A percentile compares a stretch with the other conserved stretches of the same genome.
Evolutionary conservation across 495 filamentous ascomycete species (phyloP).

Genomic region (Parachaetomium inaequale): DNA sequence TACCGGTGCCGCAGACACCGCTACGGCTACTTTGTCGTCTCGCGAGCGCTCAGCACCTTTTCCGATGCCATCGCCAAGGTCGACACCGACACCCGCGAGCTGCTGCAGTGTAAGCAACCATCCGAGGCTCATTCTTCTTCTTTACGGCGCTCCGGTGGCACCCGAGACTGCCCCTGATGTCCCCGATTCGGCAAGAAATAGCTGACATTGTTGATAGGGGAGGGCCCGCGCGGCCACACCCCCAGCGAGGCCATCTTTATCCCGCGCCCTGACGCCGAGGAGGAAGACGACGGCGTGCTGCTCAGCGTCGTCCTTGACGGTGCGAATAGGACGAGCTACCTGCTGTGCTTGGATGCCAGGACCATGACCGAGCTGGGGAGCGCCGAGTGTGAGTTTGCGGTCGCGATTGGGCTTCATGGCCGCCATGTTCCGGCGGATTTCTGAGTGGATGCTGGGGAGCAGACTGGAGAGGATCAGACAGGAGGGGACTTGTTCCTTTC

Average conservation of each 20-base stretch:
- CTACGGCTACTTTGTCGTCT: conserved; percentile 60
- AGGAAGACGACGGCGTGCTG: conserved; percentile 66
- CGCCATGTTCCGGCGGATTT: conserved; percentile 42
- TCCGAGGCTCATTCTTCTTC: too few relatives aligned
- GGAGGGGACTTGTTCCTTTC: too few relatives aligned
- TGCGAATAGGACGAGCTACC: conserved; percentile 56
- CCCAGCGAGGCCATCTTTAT: conserved; percentile 76
- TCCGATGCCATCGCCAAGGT: conserved; percentile 67
- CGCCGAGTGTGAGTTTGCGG: conserved; percentile 57
- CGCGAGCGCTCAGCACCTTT: conserved; percentile 57
- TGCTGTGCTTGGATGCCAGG: conserved; percentile 65
- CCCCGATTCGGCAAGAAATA: too few relatives aligned
- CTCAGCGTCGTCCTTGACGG: conserved; percentile 72
- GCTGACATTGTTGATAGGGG: too few relatives aligned
- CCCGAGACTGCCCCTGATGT: too few relatives aligned
- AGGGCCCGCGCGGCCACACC: conserved; percentile 54
- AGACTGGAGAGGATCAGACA: too few relatives aligned
- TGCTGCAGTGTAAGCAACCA: too few relatives aligned
- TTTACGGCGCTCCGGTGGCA: too few relatives aligned
- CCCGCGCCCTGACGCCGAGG: conserved; percentile 43
- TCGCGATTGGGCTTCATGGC: conserved; percentile 74
- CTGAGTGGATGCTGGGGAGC: too few relatives aligned
- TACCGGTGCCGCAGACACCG: conserved; percentile 53
- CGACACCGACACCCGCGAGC: conserved; percentile 53
- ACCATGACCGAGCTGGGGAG: conserved; percentile 63